phyloP scores from a whole-genome alignment of 2,329 filamentous ascomycete genomes.

The Aspergillus sp. region DNA sequence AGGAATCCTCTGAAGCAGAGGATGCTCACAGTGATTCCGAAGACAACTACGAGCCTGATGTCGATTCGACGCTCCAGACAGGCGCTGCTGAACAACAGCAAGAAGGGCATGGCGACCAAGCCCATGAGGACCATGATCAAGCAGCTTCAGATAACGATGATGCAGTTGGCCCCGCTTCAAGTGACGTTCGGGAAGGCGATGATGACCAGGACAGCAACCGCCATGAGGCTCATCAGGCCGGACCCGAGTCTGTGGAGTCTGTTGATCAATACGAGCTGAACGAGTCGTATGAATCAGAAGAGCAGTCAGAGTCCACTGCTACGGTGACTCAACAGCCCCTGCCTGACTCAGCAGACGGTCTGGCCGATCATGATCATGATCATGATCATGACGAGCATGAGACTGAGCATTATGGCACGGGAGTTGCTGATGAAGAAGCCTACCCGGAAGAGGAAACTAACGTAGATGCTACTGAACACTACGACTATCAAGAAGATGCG shows the following conservation, averaged over 20 bases:
- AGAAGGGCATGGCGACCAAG: conserved; percentile 1
- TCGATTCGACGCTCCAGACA: neutral
- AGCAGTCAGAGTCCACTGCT: conserved; percentile 33
- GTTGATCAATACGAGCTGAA: conserved; percentile 8
- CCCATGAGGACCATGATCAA: conserved; percentile 4
- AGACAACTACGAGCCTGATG: neutral
- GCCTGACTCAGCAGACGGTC: conserved; percentile 14
- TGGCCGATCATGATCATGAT: conserved; percentile 14
- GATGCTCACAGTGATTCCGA: conserved; percentile 8
- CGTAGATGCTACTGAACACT: conserved; percentile 12
- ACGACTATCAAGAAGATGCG: conserved; percentile 16
- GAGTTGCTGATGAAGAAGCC: conserved; percentile 16
- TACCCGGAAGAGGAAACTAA: conserved; percentile 23
- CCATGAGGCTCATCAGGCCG: conserved; percentile 14
- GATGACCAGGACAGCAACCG: conserved; percentile 15
- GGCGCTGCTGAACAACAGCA: conserved; percentile 2
- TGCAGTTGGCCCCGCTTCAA: neutral
- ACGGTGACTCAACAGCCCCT: conserved; percentile 28
- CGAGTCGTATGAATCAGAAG: conserved; percentile 33
- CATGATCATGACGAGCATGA: conserved; percentile 33
- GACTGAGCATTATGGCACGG: conserved; percentile 39
- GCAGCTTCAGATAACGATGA: neutral
- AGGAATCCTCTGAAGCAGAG: conserved; percentile 18
- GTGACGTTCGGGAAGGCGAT: neutral
- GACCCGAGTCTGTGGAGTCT: conserved; percentile 9